These are phyloP conservation scores for Hemisphaericaspora nanyangensis DNA, from an alignment of 805 yeast species.

Conservation along the genomic window DNA sequence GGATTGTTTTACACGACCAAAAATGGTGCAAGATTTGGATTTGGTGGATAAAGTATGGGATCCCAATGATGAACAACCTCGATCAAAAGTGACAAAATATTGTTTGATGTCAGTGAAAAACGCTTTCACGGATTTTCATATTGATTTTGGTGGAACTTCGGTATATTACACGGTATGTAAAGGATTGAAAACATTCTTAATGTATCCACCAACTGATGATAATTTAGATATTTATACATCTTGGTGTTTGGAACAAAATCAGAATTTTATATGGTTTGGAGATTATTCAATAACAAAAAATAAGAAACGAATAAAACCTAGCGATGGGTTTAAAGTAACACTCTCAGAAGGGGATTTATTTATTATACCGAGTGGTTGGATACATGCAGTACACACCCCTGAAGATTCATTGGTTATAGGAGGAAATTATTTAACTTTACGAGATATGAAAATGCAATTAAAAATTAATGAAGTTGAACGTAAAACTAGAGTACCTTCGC, in stretches of 20 bases:
- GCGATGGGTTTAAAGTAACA: conserved; percentile 50
- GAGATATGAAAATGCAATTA: conserved; percentile 61
- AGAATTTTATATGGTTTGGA: conserved; percentile 62
- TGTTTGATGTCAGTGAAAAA: conserved; percentile 80
- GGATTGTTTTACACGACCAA: conserved; percentile 54
- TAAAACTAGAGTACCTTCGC: conserved; percentile 66
- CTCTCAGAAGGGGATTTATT: conserved; percentile 66
- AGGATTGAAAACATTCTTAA: conserved; percentile 72
- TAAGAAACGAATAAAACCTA: conserved; percentile 27
- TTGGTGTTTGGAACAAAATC: conserved; percentile 71
- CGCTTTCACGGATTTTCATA: conserved; percentile 85
- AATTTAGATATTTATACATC: conserved; percentile 59
- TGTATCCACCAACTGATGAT: conserved; percentile 69
- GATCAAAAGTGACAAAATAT: conserved; percentile 69
- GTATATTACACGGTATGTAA: conserved; percentile 79
- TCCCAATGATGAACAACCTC: conserved; percentile 18
- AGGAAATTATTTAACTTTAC: conserved; percentile 75
- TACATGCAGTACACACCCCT: conserved; percentile 85
- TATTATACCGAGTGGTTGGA: conserved; percentile 90
- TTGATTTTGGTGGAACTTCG: conserved; percentile 90
- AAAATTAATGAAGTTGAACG: conserved; percentile 59
- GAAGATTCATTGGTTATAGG: conserved; percentile 79
- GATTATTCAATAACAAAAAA: conserved; percentile 36
- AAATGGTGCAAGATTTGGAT: conserved; percentile 60
- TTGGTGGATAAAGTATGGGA: conserved; percentile 68